Conservation (phyloP, 2,329 filamentous ascomycete genomes). For the Stachybotrys chartarum region DNA sequence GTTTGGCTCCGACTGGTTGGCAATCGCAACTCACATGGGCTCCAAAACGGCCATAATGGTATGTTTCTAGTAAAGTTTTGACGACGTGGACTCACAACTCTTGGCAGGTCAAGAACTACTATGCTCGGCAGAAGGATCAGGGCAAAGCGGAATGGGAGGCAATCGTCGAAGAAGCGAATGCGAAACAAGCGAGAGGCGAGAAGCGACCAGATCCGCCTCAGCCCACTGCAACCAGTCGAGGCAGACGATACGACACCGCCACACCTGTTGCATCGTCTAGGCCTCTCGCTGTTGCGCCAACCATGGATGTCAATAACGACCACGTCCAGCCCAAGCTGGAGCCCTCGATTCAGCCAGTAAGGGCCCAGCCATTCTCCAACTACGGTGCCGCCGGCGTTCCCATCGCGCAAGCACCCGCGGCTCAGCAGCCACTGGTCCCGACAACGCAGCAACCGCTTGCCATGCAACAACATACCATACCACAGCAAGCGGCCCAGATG, state of each 20-base stretch:
- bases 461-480: constrained; percentile 26
- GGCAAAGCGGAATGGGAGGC: constrained; percentile 51
- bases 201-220: constrained; percentile 52
- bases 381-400: constrained; percentile 36
- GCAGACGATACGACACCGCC: constrained; percentile 42
- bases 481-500: constrained; percentile 31
- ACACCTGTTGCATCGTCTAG: constrained; percentile 19
- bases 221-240: constrained; percentile 40
- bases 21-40: constrained; percentile 71
- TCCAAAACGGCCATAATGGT: constrained; percentile 86
- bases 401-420: constrained; percentile 27
- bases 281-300: constrained; percentile 41
- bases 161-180: constrained; percentile 54
- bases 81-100: constrained; percentile 4
- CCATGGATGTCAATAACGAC: constrained; percentile 37
- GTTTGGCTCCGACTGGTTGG: constrained; percentile 73
- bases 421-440: constrained; percentile 20
- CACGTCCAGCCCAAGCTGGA: constrained; percentile 39
- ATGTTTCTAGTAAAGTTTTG: constrained; percentile 18
- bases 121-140: constrained; percentile 54
- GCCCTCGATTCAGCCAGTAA: constrained; percentile 20
- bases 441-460: constrained; percentile 19
- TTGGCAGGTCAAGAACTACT: constrained; percentile 61
- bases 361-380: constrained; percentile 29
- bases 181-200: constrained; percentile 47